Evolutionary conservation across 305 asterid genomes (phyloP).

Genomic region (Fraxinus sp.): DNA sequence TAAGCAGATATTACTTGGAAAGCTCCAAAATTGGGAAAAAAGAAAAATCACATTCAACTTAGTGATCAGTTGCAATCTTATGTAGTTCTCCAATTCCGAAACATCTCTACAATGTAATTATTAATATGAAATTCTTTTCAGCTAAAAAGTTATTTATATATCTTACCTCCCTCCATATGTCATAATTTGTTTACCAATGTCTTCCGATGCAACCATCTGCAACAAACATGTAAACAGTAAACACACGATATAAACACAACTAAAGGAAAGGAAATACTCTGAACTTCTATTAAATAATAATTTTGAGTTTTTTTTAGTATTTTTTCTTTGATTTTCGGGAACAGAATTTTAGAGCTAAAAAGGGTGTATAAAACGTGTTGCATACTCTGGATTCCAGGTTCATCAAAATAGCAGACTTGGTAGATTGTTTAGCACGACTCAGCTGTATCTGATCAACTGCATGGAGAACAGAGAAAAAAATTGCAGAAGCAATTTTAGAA

Average conservation of each 20-base stretch:
- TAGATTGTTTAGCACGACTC: conserved; percentile 78
- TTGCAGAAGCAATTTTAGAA: background rate
- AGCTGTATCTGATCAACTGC: conserved; percentile 72
- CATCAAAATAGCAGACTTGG: conserved; percentile 90
- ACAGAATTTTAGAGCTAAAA: background rate
- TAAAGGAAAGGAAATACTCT: background rate
- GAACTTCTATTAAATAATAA: background rate
- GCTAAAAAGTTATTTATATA: conserved; percentile 4
- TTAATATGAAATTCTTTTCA: background rate
- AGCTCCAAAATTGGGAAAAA: background rate
- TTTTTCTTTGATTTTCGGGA: background rate
- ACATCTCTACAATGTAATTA: conserved; percentile 1
- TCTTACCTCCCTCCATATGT: conserved; percentile 83
- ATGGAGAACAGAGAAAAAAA: conserved; percentile 15
- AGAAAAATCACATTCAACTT: background rate
- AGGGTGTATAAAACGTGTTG: background rate
- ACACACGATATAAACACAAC: conserved; percentile 11
- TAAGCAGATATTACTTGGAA: background rate
- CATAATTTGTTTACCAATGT: conserved; percentile 85
- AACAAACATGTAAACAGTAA: conserved; percentile 27
- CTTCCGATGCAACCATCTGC: conserved; percentile 86
- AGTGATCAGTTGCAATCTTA: background rate
- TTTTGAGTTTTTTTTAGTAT: background rate
- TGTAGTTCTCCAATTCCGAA: background rate
- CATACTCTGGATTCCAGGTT: conserved; percentile 93